Evolutionary conservation across 306 rosid genomes (phyloP).

Genomic region (Pueraria montana): DNA sequence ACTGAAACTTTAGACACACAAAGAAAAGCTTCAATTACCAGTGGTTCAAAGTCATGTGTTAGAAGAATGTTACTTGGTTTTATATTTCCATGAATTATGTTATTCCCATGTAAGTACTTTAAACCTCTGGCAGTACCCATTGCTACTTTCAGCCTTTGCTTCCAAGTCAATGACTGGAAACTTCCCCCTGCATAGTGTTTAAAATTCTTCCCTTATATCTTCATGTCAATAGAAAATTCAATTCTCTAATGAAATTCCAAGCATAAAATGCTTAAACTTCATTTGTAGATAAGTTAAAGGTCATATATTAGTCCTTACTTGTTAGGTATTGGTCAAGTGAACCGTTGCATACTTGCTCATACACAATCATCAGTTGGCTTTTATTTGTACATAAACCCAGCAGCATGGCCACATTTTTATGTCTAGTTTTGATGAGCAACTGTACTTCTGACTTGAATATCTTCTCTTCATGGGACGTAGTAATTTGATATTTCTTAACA

Average conservation of each 20-base stretch:
- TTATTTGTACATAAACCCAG: constrained; percentile 72
- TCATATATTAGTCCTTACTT: constrained; percentile 58
- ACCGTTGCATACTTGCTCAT: constrained; percentile 81
- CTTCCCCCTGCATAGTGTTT: constrained; percentile 61
- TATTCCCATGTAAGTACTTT: constrained; percentile 67
- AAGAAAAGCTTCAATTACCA: constrained; percentile 57
- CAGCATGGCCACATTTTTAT: constrained; percentile 77
- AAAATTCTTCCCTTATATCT: constrained; percentile 17
- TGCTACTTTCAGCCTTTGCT: constrained; percentile 73
- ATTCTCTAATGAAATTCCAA: constrained; percentile 6
- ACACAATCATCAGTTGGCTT: constrained; percentile 64
- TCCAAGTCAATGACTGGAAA: constrained; percentile 71
- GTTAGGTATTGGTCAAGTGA: constrained; percentile 77
- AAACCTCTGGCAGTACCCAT: constrained; percentile 78
- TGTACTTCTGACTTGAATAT: constrained; percentile 66
- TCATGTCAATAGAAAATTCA: constrained; percentile 26
- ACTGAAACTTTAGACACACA: constrained; percentile 3
- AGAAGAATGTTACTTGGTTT: constrained; percentile 85
- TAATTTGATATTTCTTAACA: constrained; percentile 71
- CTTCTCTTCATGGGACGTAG: constrained; percentile 64
- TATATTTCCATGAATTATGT: constrained; percentile 80
- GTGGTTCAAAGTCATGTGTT: constrained; percentile 74
- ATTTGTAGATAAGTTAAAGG: constrained; percentile 15
- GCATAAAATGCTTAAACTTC: constrained; percentile 1
- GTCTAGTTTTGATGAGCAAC: constrained; percentile 66